A percentile compares a stretch with the other conserved stretches of the same genome.
phyloP scores from a whole-genome alignment of 805 yeast species.

The Starmerella sirachaensis region DNA sequence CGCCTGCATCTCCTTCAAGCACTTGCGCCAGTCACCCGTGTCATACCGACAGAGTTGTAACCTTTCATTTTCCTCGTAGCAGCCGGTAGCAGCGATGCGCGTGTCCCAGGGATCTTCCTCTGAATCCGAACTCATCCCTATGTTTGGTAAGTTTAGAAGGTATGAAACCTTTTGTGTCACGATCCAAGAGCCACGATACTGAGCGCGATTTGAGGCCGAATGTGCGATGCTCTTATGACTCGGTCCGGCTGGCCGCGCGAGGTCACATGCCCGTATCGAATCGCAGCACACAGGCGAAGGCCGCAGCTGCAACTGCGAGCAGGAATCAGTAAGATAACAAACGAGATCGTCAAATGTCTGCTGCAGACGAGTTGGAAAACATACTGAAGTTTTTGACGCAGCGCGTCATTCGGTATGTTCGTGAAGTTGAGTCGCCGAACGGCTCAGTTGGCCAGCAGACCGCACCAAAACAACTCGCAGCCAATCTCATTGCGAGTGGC shows the following conservation, averaged over 20 bases:
- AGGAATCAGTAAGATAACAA: no score
- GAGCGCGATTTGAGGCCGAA: no score
- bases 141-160: no score
- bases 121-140: background rate
- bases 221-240: no score
- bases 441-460: conserved; percentile 37
- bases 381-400: conserved; percentile 43
- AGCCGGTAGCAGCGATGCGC: conserved; percentile 64
- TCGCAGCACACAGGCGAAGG: no score
- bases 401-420: conserved; percentile 42
- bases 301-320: no score
- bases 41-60: conserved; percentile 72
- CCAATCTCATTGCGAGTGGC: conserved; percentile 28
- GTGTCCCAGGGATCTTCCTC: conserved; percentile 40
- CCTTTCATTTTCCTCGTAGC: conserved; percentile 58
- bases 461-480: conserved; percentile 37
- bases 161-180: no score
- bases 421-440: conserved; percentile 35
- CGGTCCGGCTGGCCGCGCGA: no score
- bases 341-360: conserved; percentile 6
- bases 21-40: conserved; percentile 68
- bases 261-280: no score
- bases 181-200: no score
- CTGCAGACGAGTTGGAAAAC: conserved; percentile 39
- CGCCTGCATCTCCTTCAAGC: conserved; percentile 49